These are phyloP conservation scores for Saposhnikovia divaricata DNA, from an alignment of 129 eudicot species.

Conservation along the genomic window DNA sequence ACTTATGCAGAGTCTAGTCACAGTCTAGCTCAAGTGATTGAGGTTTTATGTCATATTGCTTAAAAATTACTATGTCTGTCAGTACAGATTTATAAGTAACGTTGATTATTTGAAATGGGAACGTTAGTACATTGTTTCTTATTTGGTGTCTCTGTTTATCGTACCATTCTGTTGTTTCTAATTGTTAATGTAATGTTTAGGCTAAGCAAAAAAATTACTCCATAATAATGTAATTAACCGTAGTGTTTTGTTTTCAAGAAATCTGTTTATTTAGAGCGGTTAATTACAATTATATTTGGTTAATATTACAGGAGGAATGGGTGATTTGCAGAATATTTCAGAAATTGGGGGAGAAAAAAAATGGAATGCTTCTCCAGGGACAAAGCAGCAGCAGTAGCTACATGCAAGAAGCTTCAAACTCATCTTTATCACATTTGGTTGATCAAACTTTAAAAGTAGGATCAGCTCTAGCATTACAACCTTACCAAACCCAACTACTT, in stretches of 20 bases:
- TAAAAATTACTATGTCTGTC: neutral
- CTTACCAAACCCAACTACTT: slow-evolving; percentile 14
- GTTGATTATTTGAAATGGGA: neutral
- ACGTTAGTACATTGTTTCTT: no score
- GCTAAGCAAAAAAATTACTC: neutral
- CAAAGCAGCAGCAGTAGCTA: slow-evolving; percentile 27
- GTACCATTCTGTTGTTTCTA: neutral
- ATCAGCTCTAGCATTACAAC: neutral
- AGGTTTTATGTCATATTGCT: neutral
- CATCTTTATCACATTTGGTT: slow-evolving; percentile 20
- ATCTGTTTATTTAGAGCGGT: neutral
- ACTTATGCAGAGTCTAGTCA: neutral
- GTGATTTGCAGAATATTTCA: slow-evolving; percentile 70
- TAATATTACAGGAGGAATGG: slow-evolving; percentile 55
- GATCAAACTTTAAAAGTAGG: slow-evolving; percentile 4
- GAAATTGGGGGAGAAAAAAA: slow-evolving; percentile 40
- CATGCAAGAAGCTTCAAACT: slow-evolving; percentile 17
- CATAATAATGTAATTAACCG: no score
- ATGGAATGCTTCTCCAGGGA: slow-evolving; percentile 19
- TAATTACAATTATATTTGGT: neutral
- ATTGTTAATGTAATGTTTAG: no score
- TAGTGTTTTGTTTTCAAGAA: no score
- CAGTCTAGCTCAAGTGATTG: neutral
- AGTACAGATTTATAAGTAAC: neutral
- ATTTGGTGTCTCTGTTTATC: no score